These are phyloP conservation scores for Penicillium nucicola DNA, from an alignment of 495 filamentous ascomycete genomes.

Conservation along the genomic window DNA sequence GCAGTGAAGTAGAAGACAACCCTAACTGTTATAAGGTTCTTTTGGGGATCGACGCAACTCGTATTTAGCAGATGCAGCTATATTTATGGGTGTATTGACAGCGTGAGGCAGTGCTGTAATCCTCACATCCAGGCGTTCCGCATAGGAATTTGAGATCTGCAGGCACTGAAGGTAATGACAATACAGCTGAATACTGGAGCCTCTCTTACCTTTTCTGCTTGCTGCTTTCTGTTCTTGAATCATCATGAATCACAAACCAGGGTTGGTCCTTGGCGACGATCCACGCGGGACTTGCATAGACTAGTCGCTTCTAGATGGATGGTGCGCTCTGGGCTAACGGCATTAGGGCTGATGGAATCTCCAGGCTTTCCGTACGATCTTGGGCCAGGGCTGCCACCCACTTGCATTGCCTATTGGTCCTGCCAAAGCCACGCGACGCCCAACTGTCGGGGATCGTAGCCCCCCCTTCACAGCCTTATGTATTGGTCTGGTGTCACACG, in stretches of 20 bases:
- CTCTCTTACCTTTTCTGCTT: too few species aligned
- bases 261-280: background rate
- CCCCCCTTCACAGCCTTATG: background rate
- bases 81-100: conserved; percentile 1
- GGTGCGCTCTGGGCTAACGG: background rate
- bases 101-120: conserved; percentile 22
- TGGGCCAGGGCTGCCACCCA: too few species aligned
- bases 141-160: conserved; percentile 13
- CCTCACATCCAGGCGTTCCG: conserved; percentile 16
- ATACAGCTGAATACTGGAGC: background rate
- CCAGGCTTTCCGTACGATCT: too few species aligned
- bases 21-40: conserved; percentile 1
- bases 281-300: background rate
- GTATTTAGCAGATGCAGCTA: background rate
- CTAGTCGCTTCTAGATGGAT: background rate
- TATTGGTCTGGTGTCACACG: too few species aligned
- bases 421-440: background rate
- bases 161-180: conserved; percentile 8
- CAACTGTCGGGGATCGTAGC: background rate
- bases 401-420: background rate
- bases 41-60: too few species aligned
- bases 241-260: background rate
- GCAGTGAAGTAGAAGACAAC: background rate
- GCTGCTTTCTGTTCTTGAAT: too few species aligned
- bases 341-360: conserved; percentile 5